Conservation (phyloP, 2,329 filamentous ascomycete genomes). For the Fusarium bactridioides region DNA sequence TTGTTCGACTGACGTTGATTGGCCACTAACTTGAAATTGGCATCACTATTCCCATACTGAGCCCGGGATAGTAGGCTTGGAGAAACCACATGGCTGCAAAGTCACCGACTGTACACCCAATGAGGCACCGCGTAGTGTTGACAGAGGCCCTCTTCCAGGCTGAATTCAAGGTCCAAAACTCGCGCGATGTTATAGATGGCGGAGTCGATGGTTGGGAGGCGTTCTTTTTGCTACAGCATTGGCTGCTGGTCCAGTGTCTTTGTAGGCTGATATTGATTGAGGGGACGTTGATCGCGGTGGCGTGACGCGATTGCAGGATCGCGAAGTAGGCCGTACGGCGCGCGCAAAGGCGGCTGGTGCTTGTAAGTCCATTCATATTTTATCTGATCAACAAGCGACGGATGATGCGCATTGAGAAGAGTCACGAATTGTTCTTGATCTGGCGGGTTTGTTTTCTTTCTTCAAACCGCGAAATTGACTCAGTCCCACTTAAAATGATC, state of each 20-base stretch:
- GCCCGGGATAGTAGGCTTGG: constrained; percentile 55
- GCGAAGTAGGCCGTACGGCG: not conserved
- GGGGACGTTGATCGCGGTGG: not conserved
- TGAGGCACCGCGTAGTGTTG: constrained; percentile 63
- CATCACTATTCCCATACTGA: constrained; percentile 60
- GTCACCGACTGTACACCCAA: constrained; percentile 64
- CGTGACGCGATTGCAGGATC: not conserved
- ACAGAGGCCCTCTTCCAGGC: constrained; percentile 60
- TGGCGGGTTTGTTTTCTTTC: no score
- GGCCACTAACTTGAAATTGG: constrained; percentile 55
- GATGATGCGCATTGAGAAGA: rapidly evolving
- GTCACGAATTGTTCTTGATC: not conserved
- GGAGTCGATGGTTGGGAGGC: not conserved
- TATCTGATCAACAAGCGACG: rapidly evolving
- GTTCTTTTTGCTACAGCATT: constrained; percentile 17
- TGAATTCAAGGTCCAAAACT: constrained; percentile 45
- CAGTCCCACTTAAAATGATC: constrained; percentile 15
- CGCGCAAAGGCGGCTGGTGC: not conserved
- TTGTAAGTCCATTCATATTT: rapidly evolving
- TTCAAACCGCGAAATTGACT: constrained; percentile 14
- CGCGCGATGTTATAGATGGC: not conserved
- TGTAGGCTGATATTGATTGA: not conserved
- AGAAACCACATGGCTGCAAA: constrained; percentile 65
- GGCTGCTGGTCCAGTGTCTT: constrained; percentile 17
- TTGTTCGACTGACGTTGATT: rapidly evolving